phyloP scores from a whole-genome alignment of 768 basidiomycete species.

The Brasilioporus rufonigricans region DNA sequence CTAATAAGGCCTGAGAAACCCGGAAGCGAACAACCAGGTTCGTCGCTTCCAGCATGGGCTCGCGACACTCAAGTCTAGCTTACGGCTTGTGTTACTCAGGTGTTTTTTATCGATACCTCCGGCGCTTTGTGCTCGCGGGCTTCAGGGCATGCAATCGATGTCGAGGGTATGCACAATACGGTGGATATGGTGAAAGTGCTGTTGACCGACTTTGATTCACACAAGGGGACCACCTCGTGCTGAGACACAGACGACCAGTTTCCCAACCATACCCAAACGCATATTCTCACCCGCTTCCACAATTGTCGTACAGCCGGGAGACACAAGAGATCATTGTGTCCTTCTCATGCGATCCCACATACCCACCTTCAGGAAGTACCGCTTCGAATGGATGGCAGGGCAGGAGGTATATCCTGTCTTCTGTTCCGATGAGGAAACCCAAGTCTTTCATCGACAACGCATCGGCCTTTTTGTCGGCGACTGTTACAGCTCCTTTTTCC shows the following conservation, averaged over 20 bases:
- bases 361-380: slow-evolving; percentile 39
- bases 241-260: slow-evolving; percentile 75
- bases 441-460: slow-evolving; percentile 72
- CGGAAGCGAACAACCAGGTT: slow-evolving; percentile 74
- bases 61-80: background rate
- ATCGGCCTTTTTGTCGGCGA: slow-evolving; percentile 59
- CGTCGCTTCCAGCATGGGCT: slow-evolving; percentile 3
- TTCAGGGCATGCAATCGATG: slow-evolving; percentile 79
- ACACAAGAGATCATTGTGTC: slow-evolving; percentile 59
- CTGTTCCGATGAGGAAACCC: slow-evolving; percentile 67
- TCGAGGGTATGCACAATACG: slow-evolving; percentile 53
- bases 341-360: slow-evolving; percentile 64
- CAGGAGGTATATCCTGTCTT: slow-evolving; percentile 60
- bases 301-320: slow-evolving; percentile 54
- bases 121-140: slow-evolving; percentile 76
- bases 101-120: slow-evolving; percentile 79
- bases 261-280: slow-evolving; percentile 76
- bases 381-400: slow-evolving; percentile 51
- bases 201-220: slow-evolving; percentile 8
- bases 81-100: slow-evolving; percentile 38
- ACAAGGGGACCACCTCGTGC: slow-evolving; percentile 61
- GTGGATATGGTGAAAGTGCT: background rate
- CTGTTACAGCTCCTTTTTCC: slow-evolving; percentile 57
- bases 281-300: slow-evolving; percentile 74
- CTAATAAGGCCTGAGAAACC: slow-evolving; percentile 58